Evolutionary conservation across 2,329 filamentous ascomycete species (phyloP), one percentile per base, ranked within the genome.

Genomic region (Plenodomus tracheiphilus): DNA sequence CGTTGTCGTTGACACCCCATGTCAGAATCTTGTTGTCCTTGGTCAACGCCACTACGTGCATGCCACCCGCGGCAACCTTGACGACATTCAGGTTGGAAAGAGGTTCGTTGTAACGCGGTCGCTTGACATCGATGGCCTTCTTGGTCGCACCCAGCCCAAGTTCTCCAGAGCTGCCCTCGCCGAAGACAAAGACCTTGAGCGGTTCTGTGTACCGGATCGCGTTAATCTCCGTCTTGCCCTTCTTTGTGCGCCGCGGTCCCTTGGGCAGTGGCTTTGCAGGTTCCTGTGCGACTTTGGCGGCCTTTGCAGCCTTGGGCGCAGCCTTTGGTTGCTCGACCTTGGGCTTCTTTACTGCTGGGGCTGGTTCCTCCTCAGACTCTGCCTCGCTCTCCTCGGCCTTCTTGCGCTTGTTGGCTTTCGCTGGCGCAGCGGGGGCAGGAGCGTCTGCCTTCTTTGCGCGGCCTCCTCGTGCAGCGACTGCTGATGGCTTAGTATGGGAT

Each of bases 1-100:
- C 87, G 65, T 91, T 85, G 66, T 95, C 90, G 68, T 94, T 94
- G 60, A 94, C 89, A 45, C 90, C 90, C 90, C 90, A 95, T 21
- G 88, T 91, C 45, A 91, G 76, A 59, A 95, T 88, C 74, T 85
- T 86, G 77, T 91, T 90, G 71, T 93, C 87, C 59, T 85, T 81
- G 41, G 90, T 93, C 43, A 94, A 75, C 2, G 86, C 89, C 54
- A 88, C 78, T 43, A 81, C 85, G 73, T 95, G 90, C 89, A 95
- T 93, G 47, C 89, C 89, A 52, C 90, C 90, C 51, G 86, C 85
- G 42, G 88, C 85, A 48, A 95, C 74, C 71, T 89, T 85, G 2
- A 94, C 88, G 30, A 94, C 84, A 39, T 85, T 83, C 45, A 85
- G 80, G 32, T 75, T 75, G 51, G 76, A 73, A 35, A 91, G 77